Conservation (phyloP, 257 asterid species). For the Ajuga chamaepitys region DNA sequence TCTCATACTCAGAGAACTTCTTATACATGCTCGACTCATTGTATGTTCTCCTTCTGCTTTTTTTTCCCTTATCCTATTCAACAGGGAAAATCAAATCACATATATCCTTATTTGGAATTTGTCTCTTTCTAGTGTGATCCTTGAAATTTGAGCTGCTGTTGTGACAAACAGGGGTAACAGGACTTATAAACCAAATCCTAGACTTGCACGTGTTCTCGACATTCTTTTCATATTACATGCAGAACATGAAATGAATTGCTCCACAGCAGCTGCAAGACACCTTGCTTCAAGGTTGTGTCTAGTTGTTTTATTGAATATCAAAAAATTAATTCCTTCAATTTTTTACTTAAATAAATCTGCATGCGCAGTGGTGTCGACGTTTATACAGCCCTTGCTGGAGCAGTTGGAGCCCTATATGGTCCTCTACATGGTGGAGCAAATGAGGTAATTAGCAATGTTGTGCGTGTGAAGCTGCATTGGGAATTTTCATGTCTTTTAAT, state of each 20-base stretch:
- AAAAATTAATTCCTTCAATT: background rate
- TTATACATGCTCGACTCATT: conserved; percentile 97
- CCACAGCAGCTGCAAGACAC: conserved; percentile 98
- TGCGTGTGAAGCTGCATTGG: background rate
- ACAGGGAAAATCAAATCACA: background rate
- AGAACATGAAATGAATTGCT: conserved; percentile 99
- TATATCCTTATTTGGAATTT: background rate
- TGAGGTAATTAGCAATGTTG: conserved; percentile 51
- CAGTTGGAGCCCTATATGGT: conserved; percentile 99
- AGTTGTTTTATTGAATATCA: conserved; percentile 8
- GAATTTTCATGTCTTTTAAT: background rate
- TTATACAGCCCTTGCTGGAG: conserved; percentile 96
- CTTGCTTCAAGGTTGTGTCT: conserved; percentile 83
- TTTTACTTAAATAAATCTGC: conserved; percentile 13
- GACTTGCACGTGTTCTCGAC: conserved; percentile 95
- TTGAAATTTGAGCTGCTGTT: conserved; percentile 12
- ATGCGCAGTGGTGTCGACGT: conserved; percentile 94
- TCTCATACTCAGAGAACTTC: conserved; percentile 95
- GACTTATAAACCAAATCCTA: conserved; percentile 84
- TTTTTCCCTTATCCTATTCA: background rate
- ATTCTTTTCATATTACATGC: conserved; percentile 93
- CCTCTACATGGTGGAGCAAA: conserved; percentile 99
- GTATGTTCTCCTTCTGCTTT: conserved; percentile 42
- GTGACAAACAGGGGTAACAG: conserved; percentile 79
- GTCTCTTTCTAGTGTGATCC: background rate